Percentiles rank a stretch among this genome's conserved stretches.
phyloP scores from a whole-genome alignment of 495 filamentous ascomycete species.

The Xylaria bambusicola region DNA sequence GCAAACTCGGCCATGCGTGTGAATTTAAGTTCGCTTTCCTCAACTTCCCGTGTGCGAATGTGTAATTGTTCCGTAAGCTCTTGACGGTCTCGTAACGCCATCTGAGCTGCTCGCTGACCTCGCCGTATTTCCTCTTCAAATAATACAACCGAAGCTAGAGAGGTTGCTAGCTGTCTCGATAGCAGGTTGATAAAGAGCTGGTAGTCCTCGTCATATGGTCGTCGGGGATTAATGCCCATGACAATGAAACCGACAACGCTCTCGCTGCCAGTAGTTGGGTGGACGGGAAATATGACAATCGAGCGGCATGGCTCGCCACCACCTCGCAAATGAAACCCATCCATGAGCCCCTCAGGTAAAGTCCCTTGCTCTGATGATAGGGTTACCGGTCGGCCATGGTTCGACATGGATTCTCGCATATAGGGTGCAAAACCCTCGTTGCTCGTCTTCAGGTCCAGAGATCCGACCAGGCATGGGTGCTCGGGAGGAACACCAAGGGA shows the following conservation, averaged over 20 bases:
- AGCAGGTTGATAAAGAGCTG: slow-evolving; percentile 69
- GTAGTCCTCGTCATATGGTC: slow-evolving; percentile 71
- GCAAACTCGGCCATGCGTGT: slow-evolving; percentile 74
- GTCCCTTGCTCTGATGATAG: slow-evolving; percentile 60
- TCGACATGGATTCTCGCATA: slow-evolving; percentile 67
- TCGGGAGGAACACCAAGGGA: slow-evolving; percentile 61
- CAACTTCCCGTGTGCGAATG: slow-evolving; percentile 64
- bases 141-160: slow-evolving; percentile 69
- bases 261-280: slow-evolving; percentile 65
- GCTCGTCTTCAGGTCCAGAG: slow-evolving; percentile 61
- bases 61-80: slow-evolving; percentile 68
- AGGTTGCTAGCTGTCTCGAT: slow-evolving; percentile 67
- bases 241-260: slow-evolving; percentile 67
- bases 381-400: slow-evolving; percentile 54
- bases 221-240: slow-evolving; percentile 67
- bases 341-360: slow-evolving; percentile 57
- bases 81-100: slow-evolving; percentile 66
- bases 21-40: slow-evolving; percentile 71
- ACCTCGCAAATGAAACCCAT: slow-evolving; percentile 64
- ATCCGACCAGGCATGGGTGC: slow-evolving; percentile 54
- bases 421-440: slow-evolving; percentile 65
- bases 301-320: slow-evolving; percentile 64
- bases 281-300: slow-evolving; percentile 69
- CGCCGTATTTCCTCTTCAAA: slow-evolving; percentile 74
- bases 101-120: slow-evolving; percentile 63